Conservation (phyloP, 768 basidiomycete genomes). For the Agaricus sinodeliciosus region DNA sequence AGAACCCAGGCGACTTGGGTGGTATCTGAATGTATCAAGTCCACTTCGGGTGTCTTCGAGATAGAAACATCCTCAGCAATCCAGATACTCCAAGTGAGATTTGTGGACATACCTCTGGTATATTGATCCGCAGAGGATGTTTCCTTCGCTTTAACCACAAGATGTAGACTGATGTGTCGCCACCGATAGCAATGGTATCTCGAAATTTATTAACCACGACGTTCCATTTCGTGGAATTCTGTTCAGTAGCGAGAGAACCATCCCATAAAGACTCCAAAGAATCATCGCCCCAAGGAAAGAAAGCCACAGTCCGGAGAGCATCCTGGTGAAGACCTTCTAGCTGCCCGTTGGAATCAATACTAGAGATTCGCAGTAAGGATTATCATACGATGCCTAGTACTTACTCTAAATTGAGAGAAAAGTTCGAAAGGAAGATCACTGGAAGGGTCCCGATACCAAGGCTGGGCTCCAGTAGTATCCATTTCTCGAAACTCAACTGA, state of each 20-base stretch:
- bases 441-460: constrained; percentile 31
- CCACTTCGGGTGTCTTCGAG: constrained; percentile 2
- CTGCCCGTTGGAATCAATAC: constrained; percentile 14
- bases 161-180: constrained; percentile 26
- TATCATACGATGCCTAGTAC: constrained; percentile 15
- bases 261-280: constrained; percentile 34
- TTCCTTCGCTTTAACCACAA: constrained; percentile 28
- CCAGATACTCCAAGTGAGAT: not conserved
- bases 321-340: constrained; percentile 20
- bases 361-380: not conserved
- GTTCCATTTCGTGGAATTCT: constrained; percentile 35
- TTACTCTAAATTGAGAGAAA: constrained; percentile 35
- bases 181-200: constrained; percentile 46
- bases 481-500: not conserved
- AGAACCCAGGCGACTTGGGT: constrained; percentile 56
- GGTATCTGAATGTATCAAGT: constrained; percentile 23
- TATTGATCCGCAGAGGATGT: constrained; percentile 27
- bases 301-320: constrained; percentile 33
- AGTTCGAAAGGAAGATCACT: constrained; percentile 35
- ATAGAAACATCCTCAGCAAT: no score
- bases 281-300: constrained; percentile 39
- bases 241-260: constrained; percentile 22
- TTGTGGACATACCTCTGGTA: constrained; percentile 25
- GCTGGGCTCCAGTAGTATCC: constrained; percentile 10
- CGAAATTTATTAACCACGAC: constrained; percentile 39